Evolutionary conservation across 768 basidiomycete genomes (phyloP).

Genomic region (Hysterangium stoloniferum): DNA sequence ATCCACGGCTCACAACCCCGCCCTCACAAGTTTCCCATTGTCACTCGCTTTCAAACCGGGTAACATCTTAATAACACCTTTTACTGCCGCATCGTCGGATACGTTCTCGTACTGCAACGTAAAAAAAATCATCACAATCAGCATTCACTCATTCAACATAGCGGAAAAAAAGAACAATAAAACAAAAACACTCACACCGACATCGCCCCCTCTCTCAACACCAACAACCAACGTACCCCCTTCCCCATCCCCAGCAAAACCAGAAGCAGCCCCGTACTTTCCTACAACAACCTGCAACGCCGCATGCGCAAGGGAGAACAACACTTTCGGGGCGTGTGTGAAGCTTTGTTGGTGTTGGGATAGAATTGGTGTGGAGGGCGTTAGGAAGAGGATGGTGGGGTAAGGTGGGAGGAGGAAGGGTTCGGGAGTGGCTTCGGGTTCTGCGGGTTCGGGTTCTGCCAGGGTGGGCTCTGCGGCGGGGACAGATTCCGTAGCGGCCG

Average conservation of each 20-base stretch:
- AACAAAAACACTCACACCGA: neutral
- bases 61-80: neutral
- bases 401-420: conserved; percentile 2
- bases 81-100: neutral
- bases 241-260: neutral
- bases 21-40: conserved; percentile 6
- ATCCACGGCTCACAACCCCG: no score
- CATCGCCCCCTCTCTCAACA: neutral
- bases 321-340: neutral
- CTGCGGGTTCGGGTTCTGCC: neutral
- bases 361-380: conserved; percentile 5
- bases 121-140: neutral
- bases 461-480: neutral
- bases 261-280: conserved; percentile 7
- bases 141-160: neutral
- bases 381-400: neutral
- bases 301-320: conserved; percentile 3
- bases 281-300: conserved; percentile 7
- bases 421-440: neutral
- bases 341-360: neutral
- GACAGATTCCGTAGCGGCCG: neutral
- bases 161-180: neutral
- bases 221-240: conserved; percentile 3
- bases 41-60: neutral
- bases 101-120: neutral